These are phyloP conservation scores for Alternaria metachromatica DNA, from an alignment of 2,329 filamentous ascomycete genomes.

Conservation along the genomic window DNA sequence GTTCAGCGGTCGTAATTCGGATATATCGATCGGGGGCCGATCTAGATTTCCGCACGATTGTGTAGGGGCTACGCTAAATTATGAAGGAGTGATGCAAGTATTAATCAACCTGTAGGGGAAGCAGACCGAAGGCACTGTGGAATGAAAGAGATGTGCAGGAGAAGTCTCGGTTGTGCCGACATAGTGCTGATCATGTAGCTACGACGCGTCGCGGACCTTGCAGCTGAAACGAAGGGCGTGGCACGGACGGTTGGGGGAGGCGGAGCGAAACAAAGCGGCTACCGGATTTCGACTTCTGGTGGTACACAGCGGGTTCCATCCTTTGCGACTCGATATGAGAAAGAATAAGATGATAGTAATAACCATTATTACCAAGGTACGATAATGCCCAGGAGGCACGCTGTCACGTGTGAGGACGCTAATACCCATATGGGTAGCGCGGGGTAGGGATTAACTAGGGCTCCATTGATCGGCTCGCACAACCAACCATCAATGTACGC, in stretches of 20 bases:
- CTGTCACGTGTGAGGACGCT: constrained; percentile 2
- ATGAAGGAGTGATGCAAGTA: constrained; percentile 1
- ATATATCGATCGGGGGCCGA: constrained; percentile 5
- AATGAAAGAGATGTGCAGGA: constrained; percentile 10
- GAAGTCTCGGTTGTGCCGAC: constrained; percentile 14
- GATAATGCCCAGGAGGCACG: background rate
- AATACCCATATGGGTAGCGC: background rate
- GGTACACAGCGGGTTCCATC: background rate
- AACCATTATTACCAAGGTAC: background rate
- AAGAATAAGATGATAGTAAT: background rate
- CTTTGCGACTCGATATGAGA: background rate
- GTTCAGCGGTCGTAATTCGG: background rate
- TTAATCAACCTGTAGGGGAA: background rate
- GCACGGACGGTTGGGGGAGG: constrained; percentile 29
- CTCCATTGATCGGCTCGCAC: background rate
- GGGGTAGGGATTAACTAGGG: background rate
- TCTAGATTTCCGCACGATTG: background rate
- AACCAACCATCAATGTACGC: background rate
- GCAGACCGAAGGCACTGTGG: background rate
- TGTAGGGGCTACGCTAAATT: background rate
- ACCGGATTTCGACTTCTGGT: background rate
- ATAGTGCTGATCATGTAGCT: constrained; percentile 27
- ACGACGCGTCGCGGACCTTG: constrained; percentile 24
- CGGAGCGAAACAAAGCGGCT: constrained; percentile 2
- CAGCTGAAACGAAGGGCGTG: constrained; percentile 37